Conservation (phyloP, 352 stramenopile genomes). For the Phytophthora brassicae region DNA sequence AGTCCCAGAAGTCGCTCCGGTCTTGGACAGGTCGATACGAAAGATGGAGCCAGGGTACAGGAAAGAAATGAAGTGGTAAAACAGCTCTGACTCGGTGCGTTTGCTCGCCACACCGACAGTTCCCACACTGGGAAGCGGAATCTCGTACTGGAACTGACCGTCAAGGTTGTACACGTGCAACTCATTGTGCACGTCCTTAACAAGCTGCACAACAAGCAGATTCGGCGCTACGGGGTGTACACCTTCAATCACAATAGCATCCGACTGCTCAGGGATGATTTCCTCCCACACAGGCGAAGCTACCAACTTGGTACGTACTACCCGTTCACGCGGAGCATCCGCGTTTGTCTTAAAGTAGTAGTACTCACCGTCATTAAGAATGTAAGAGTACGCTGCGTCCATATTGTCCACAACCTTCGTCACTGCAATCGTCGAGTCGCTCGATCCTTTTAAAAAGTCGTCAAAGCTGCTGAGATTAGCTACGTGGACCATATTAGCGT, state of each 20-base stretch:
- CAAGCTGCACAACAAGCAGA: conserved; percentile 71
- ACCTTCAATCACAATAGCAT: conserved; percentile 71
- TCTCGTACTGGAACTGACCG: conserved; percentile 75
- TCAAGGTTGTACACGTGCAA: conserved; percentile 80
- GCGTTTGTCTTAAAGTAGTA: conserved; percentile 90
- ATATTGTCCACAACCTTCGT: conserved; percentile 89
- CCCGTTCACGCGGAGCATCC: conserved; percentile 76
- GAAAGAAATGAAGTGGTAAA: conserved; percentile 90
- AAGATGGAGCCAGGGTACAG: conserved; percentile 81
- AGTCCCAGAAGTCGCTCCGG: conserved; percentile 6
- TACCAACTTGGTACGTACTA: conserved; percentile 57
- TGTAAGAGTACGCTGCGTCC: conserved; percentile 82
- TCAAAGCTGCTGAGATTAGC: conserved; percentile 59
- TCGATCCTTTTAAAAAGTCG: conserved; percentile 39
- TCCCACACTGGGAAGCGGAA: conserved; percentile 64
- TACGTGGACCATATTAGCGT: conserved; percentile 87
- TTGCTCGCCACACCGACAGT: conserved; percentile 73
- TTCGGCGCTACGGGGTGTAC: conserved; percentile 68
- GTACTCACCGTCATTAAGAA: conserved; percentile 84
- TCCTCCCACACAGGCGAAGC: conserved; percentile 60
- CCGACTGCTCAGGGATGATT: conserved; percentile 80
- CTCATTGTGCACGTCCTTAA: conserved; percentile 83
- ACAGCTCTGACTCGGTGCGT: conserved; percentile 78
- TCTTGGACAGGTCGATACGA: conserved; percentile 59
- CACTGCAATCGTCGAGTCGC: conserved; percentile 41